These are phyloP conservation scores for Pistacia atlantica DNA, from an alignment of 345 rosid species.

Conservation along the genomic window DNA sequence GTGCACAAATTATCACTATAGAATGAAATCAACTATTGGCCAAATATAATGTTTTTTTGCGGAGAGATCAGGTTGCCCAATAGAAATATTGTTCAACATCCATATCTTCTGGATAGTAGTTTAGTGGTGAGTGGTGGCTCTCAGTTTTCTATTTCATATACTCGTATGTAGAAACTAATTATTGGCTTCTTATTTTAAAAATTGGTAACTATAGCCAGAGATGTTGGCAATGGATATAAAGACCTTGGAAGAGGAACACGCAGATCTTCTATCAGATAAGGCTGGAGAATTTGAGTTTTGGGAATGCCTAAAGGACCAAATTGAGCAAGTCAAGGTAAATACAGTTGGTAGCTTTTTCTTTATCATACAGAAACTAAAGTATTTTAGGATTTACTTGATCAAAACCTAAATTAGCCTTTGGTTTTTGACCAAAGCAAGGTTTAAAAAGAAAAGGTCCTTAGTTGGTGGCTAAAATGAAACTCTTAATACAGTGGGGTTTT, in stretches of 20 bases:
- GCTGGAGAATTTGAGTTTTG: conserved; percentile 56
- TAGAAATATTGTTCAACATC: not conserved
- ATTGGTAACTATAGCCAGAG: not conserved
- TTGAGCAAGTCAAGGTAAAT: conserved; percentile 59
- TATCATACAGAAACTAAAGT: not conserved
- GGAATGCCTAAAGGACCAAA: conserved; percentile 50
- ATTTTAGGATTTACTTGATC: not conserved
- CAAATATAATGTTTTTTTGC: too few relatives aligned
- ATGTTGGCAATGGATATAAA: too few relatives aligned
- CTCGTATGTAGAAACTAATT: not conserved
- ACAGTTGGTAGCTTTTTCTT: not conserved
- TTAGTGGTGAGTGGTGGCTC: not conserved
- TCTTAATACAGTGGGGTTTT: too few relatives aligned
- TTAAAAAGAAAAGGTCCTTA: not conserved
- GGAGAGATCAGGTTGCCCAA: not conserved
- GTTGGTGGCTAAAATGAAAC: not conserved
- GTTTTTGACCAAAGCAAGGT: not conserved
- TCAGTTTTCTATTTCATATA: not conserved
- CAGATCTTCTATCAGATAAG: conserved; percentile 43
- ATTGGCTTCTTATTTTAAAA: not conserved
- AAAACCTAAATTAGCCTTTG: not conserved
- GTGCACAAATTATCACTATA: not conserved
- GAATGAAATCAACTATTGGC: not conserved
- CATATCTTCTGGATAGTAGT: not conserved
- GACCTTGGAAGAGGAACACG: too few relatives aligned